Evolutionary conservation across 768 basidiomycete genomes (phyloP).

Genomic region (Scleroderma bovista): DNA sequence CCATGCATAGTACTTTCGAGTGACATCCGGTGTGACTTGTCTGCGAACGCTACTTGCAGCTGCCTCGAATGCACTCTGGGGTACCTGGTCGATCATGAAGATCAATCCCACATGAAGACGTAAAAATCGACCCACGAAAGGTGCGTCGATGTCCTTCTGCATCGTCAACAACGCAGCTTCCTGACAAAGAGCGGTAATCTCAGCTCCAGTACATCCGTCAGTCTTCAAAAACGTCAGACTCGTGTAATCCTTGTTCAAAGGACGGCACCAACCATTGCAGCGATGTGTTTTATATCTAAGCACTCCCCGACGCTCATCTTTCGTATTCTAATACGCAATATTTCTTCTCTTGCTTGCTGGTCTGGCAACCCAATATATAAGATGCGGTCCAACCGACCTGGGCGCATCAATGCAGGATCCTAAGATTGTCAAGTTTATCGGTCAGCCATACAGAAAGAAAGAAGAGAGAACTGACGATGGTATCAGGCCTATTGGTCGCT

Average conservation of each 20-base stretch:
- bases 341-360: constrained; percentile 71
- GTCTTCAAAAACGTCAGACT: constrained; percentile 46
- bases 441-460: too few relatives aligned
- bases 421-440: constrained; percentile 24
- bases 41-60: constrained; percentile 68
- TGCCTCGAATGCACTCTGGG: constrained; percentile 62
- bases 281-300: constrained; percentile 63
- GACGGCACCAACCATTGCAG: constrained; percentile 51
- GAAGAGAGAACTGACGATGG: constrained; percentile 53
- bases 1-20: constrained; percentile 74
- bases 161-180: constrained; percentile 93
- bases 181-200: constrained; percentile 87
- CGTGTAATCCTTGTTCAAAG: background rate
- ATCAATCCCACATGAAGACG: background rate
- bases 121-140: constrained; percentile 47
- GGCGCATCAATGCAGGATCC: constrained; percentile 94
- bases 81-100: constrained; percentile 47
- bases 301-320: constrained; percentile 78
- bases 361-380: constrained; percentile 94
- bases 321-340: constrained; percentile 68
- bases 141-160: constrained; percentile 77
- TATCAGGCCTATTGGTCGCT: constrained; percentile 93
- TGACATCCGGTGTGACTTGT: constrained; percentile 80
- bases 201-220: constrained; percentile 94
- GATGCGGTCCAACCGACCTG: constrained; percentile 90